A percentile compares a stretch with the other conserved stretches of the same genome.
Evolutionary conservation across 1,139 yeast genomes (phyloP).

Genomic region (Spencermartinsiella ligniputridi): DNA sequence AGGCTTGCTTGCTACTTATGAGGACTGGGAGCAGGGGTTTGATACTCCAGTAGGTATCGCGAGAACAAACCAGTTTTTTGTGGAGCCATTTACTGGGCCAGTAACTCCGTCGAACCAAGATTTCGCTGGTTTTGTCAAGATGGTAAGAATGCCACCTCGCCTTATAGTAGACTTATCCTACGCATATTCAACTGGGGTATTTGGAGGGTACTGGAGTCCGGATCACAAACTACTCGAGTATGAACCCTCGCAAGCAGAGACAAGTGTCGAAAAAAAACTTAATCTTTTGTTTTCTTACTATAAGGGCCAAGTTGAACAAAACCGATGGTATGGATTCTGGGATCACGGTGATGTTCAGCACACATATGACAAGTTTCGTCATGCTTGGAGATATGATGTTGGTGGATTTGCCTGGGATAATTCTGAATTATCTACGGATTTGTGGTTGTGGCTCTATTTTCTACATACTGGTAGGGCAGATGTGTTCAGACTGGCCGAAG

Average conservation of each 20-base stretch:
- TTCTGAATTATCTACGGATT: conserved; percentile 11
- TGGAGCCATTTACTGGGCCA: conserved; percentile 6
- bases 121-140: not conserved
- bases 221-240: conserved; percentile 4
- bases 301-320: conserved; percentile 11
- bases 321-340: conserved; percentile 20
- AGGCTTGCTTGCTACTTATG: conserved; percentile 14
- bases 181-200: conserved; percentile 5
- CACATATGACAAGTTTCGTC: conserved; percentile 12
- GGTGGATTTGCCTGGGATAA: conserved; percentile 20
- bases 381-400: conserved; percentile 18
- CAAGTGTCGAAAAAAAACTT: conserved; percentile 10
- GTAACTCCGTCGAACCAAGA: conserved; percentile 9
- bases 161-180: conserved; percentile 9
- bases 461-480: conserved; percentile 7
- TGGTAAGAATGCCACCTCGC: not conserved
- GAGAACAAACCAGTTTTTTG: conserved; percentile 12
- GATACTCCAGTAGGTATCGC: conserved; percentile 14
- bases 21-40: conserved; percentile 18
- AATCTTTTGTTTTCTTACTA: conserved; percentile 11
- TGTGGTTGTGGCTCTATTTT: conserved; percentile 11
- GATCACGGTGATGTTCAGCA: conserved; percentile 19
- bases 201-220: conserved; percentile 14
- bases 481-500: conserved; percentile 12
- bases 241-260: conserved; percentile 7